Evolutionary conservation across 2,329 filamentous ascomycete genomes (phyloP), one percentile per base, ranked within the genome.

Genomic region (Aaosphaeria arxii): DNA sequence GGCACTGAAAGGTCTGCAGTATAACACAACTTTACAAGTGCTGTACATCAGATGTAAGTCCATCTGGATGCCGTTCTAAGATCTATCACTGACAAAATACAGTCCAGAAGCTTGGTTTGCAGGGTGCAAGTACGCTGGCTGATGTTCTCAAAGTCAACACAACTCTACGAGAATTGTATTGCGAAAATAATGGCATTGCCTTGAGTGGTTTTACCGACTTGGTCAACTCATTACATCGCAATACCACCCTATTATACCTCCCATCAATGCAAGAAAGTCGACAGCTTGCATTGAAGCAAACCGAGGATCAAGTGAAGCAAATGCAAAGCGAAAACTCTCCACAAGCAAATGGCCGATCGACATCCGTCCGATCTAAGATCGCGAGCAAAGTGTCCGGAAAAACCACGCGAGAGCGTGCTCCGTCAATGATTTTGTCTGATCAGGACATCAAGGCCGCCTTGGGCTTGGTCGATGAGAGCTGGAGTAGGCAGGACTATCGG

Each of bases 121-220:
- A 85, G 66, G 86, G 86, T 31, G 85, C 86, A 4, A 87, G 81
- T 59, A 86, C 84, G 0, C 73, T 89, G 33, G 82, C 85, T 2
- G 84, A 86, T 13, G 85, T 89, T 11, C 71, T 89, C 33, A 82
- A 85, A 58, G 76, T 76, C 51, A 89, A 89, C 58, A 74, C 68
- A 2, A 80, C 79, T 1, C 70, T 89, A 5, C 76, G 78, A 29
- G 82, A 88, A 61, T 75, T 89, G 5, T 77, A 87, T 57, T 89
- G 86, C 64, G 85, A 86, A 52, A 83, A 86, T 64, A 89, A 89
- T 59, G 82, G 84, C 46, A 86, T 88, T 47, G 84, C 84, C 41
- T 74, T 88, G n/a, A 82, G 85, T 54, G 85, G 83, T 1, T 85
- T 87, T 54, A 87, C 84, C 0, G 83, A 85, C 44, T 71, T 88